Conservation (phyloP, 106 monocot genomes). For the Dioscorea dumetorum region DNA sequence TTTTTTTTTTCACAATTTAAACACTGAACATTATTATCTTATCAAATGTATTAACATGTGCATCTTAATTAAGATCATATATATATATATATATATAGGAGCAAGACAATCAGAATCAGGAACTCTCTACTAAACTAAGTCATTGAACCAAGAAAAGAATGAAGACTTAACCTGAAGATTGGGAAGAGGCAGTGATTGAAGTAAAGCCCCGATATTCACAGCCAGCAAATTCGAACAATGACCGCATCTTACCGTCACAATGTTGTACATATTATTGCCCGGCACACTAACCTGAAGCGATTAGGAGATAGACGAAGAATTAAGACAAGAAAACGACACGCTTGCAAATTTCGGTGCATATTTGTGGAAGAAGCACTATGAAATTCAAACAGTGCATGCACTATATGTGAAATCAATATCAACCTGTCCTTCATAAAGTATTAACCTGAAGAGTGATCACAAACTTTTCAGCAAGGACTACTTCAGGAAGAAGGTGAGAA, state of each 20-base stretch:
- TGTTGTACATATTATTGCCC: slow-evolving; percentile 41
- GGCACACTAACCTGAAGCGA: slow-evolving; percentile 65
- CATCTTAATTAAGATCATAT: background rate
- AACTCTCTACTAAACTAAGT: background rate
- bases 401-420: no score
- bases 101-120: background rate
- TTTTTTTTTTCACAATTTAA: background rate
- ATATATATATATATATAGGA: no score
- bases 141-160: background rate
- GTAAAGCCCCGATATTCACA: slow-evolving; percentile 51
- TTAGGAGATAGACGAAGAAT: background rate
- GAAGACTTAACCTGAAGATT: slow-evolving; percentile 26
- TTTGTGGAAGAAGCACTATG: no score
- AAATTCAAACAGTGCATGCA: no score
- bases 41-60: background rate
- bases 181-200: slow-evolving; percentile 30
- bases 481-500: no score
- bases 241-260: slow-evolving; percentile 73
- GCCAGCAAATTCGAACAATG: slow-evolving; percentile 61
- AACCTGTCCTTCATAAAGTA: no score
- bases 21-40: background rate
- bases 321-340: no score
- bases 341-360: no score
- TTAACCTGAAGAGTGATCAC: no score
- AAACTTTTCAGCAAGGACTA: no score